Conservation (phyloP, 208 protist genomes). For the Phytomonas sp. region DNA sequence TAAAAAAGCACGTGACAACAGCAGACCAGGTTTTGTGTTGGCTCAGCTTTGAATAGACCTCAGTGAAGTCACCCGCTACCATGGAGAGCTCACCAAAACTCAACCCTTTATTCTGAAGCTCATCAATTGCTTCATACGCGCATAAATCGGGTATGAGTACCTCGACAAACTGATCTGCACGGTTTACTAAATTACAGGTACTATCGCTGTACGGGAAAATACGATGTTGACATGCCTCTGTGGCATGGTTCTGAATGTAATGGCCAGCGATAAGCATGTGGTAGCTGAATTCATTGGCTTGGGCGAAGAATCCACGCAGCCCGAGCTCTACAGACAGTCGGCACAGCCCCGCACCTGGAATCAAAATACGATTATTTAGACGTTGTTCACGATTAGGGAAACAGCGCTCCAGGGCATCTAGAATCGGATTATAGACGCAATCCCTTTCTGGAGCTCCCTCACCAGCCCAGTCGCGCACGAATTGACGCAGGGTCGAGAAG, state of each 20-base stretch:
- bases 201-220: slow-evolving; percentile 92
- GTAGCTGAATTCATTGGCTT: slow-evolving; percentile 97
- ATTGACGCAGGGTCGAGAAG: slow-evolving; percentile 92
- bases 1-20: slow-evolving; percentile 95
- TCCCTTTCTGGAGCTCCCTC: slow-evolving; percentile 89
- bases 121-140: slow-evolving; percentile 70
- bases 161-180: slow-evolving; percentile 83
- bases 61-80: slow-evolving; percentile 95
- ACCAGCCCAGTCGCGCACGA: slow-evolving; percentile 92
- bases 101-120: slow-evolving; percentile 34
- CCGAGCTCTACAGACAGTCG: slow-evolving; percentile 93
- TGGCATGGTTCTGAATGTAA: slow-evolving; percentile 93
- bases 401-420: slow-evolving; percentile 66
- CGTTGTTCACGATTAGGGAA: slow-evolving; percentile 62
- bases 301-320: slow-evolving; percentile 80
- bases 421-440: slow-evolving; percentile 83
- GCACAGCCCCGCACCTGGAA: slow-evolving; percentile 88
- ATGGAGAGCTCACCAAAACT: slow-evolving; percentile 91
- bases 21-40: slow-evolving; percentile 85
- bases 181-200: slow-evolving; percentile 84
- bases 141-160: slow-evolving; percentile 90
- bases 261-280: slow-evolving; percentile 96
- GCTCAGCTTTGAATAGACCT: slow-evolving; percentile 89
- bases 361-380: slow-evolving; percentile 58
- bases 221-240: slow-evolving; percentile 63